Evolutionary conservation across 176 grass and related monocot genomes (phyloP), one percentile per base, ranked within the genome.

Genomic region (Tillandsia leiboldiana): DNA sequence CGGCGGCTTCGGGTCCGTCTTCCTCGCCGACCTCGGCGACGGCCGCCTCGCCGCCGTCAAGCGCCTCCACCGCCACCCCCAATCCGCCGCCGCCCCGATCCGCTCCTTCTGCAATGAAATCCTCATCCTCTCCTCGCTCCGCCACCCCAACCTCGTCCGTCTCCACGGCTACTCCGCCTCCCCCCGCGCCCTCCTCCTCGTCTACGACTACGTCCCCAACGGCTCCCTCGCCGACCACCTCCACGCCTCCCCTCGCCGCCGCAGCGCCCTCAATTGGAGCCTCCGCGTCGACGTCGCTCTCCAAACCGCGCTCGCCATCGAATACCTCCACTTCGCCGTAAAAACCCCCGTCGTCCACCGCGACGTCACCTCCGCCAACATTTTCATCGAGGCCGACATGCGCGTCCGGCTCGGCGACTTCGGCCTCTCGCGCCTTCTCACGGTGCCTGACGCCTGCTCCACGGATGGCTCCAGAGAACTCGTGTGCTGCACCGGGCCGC

Each of bases 81-180:
- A 86, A n/a, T 81, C 85, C 0, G 67, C 75, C 12, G 72, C 74
- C 26, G 81, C 87, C 51, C 82, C 81, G 62, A 88, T 88, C 62
- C 86, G 84, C 76, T 96, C 91, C 53, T 96, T 96, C 82, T 91
- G 83, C 85, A 96, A 88, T 67, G 91, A 96, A 80, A 89, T 96
- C 75, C 78, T 91, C 54, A 96, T 96, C 76, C 91, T 96, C 81
- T 91, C 91, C 47, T 80, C 91, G 49, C 91, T 96, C 65, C 80
- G 91, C 29, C 91, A 96, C 70, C 85, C 91, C 11, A 84, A 88
- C 81, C 83, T 96, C 82, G 91, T 96, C 56, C 82, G 91, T 49
- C 85, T 96, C 70, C 88, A 96, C 72, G 91, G 91, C 64, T 91
- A 91, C 78, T 96, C 88, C 84, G 83, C 85, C 65, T 88, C 91